Percentiles rank a stretch among this genome's conserved stretches.
phyloP scores from a whole-genome alignment of 768 basidiomycete species.

The Calvatia gigantea region DNA sequence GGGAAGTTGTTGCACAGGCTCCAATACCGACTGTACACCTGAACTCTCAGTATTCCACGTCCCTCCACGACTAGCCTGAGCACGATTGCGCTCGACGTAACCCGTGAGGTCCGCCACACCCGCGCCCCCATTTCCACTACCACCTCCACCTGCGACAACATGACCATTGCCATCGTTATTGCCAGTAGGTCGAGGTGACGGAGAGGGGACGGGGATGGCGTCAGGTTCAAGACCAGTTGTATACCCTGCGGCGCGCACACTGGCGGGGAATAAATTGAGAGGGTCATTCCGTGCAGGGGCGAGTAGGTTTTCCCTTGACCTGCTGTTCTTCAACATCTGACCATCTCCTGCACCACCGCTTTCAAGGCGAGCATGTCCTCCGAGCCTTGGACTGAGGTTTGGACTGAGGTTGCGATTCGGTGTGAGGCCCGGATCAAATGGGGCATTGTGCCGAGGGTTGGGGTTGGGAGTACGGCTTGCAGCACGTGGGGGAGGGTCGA shows the following conservation, averaged over 20 bases:
- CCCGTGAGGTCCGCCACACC: neutral
- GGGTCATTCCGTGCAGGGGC: conserved; percentile 20
- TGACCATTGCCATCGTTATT: neutral
- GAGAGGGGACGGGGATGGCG: neutral
- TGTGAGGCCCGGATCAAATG: neutral
- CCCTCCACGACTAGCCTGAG: neutral
- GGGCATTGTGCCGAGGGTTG: neutral
- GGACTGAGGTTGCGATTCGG: neutral
- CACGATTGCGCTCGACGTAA: neutral
- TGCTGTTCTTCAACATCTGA: conserved; percentile 5
- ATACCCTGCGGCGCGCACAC: conserved; percentile 34
- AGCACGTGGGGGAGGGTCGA: neutral
- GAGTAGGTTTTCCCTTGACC: conserved; percentile 23
- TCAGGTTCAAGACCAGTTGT: conserved; percentile 6
- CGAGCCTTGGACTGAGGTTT: neutral
- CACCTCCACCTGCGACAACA: neutral
- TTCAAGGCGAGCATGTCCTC: conserved; percentile 2
- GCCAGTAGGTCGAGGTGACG: neutral
- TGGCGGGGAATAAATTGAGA: conserved; percentile 31
- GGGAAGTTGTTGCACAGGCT: conserved; percentile 6
- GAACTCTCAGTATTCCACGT: conserved; percentile 9
- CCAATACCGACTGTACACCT: neutral
- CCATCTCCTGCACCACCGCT: neutral
- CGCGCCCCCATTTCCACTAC: neutral
- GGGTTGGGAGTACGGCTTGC: neutral